Evolutionary conservation across 768 basidiomycete genomes (phyloP).

Genomic region (Panellus pusillus): DNA sequence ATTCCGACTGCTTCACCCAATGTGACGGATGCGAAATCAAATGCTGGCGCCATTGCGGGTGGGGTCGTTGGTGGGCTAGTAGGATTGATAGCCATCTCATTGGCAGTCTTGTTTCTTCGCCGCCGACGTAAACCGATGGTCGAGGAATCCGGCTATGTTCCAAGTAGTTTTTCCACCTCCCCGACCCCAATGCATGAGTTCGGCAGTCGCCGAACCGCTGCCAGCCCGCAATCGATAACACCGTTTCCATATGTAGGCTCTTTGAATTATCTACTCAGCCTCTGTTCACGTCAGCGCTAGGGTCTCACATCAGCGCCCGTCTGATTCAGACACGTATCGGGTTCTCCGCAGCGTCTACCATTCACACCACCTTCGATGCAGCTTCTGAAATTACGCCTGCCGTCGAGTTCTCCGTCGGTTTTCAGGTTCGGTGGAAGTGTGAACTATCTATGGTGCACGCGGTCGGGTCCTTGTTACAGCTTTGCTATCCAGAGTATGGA

Average conservation of each 20-base stretch:
- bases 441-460: slow-evolving; percentile 1
- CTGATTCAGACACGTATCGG: slow-evolving; percentile 14
- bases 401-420: slow-evolving; percentile 27
- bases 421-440: slow-evolving; percentile 34
- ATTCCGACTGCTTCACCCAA: slow-evolving; percentile 11
- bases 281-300: not conserved
- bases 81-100: slow-evolving; percentile 38
- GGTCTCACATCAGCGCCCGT: not conserved
- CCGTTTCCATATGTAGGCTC: slow-evolving; percentile 18
- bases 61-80: slow-evolving; percentile 58
- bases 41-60: slow-evolving; percentile 63
- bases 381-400: slow-evolving; percentile 26
- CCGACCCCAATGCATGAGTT: slow-evolving; percentile 1
- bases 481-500: not conserved
- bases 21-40: slow-evolving; percentile 15
- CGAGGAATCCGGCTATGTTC: slow-evolving; percentile 9
- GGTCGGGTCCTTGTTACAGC: not conserved
- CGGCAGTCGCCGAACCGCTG: not conserved
- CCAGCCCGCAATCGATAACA: slow-evolving; percentile 7
- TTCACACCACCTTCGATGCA: slow-evolving; percentile 22
- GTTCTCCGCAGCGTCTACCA: slow-evolving; percentile 21
- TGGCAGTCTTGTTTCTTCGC: slow-evolving; percentile 35
- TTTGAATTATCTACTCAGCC: not conserved
- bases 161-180: slow-evolving; percentile 16
- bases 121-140: slow-evolving; percentile 21